Base-by-base conservation (phyloP, 805 yeast species). In the Soucietia sequanensis region DNA sequence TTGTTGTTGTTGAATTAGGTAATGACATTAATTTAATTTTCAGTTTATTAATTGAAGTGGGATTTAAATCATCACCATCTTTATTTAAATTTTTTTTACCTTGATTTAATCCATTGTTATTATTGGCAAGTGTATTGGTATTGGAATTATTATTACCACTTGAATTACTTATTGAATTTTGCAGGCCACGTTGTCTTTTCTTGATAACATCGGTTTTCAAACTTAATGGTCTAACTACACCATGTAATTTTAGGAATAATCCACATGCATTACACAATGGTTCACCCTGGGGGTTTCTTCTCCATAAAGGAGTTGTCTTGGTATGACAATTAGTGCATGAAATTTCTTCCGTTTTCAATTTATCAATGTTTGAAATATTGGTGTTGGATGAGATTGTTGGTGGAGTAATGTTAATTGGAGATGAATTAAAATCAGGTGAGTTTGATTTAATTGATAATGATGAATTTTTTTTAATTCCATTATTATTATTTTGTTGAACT, bases 221-320 rank as follows among this genome's bases (percentile, higher is more conserved):
- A 10, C 95, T 84, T 33, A 91, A 67, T 0, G 99, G 99, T 38
- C 98, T 70, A 42, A 87, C 95, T 3, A 88, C 91, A n/a, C 97
- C 98, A 52, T 91, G 98, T 16, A 91, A 68, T 59, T 91, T 91
- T 52, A 86, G 73, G 50, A 91, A 91, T 41, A 91, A 67, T 0
- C 98, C 99, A 66, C 99, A 91, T 0, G 99, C 98, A 59, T 91
- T 91, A 64, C 98, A 91, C 39, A 91, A 66, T 0, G 96, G 95
- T 51, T 86, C 83, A 2, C 97, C 97, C 39, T 85, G 86, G 0
- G 95, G 89, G 49, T 88, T 87, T 32, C 97, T 72, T 48, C 99
- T 70, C 99, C 99, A 91, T 12, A 91, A 60, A 1, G 99, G 99
- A 0, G 99, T 91, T 12, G 95, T 89, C 43, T 75, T 79, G 0